Evolutionary conservation across 495 filamentous ascomycete species (phyloP).

Genomic region (Podospora comata): DNA sequence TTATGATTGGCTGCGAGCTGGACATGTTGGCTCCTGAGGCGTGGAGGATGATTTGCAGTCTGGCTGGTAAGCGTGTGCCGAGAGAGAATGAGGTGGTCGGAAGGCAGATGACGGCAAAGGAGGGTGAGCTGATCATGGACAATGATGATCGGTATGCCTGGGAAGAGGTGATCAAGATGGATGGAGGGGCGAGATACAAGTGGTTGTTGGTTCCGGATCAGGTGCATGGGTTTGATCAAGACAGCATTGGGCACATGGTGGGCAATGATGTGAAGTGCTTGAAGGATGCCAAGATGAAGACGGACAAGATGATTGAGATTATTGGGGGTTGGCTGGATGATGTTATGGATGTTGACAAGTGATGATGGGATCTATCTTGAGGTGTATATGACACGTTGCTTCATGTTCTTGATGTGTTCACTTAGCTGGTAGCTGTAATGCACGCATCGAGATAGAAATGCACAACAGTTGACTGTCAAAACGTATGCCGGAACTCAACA

Average conservation of each 20-base stretch:
- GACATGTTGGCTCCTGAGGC: constrained; percentile 39
- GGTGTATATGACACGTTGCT: neutral
- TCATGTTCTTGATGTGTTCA: neutral
- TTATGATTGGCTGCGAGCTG: constrained; percentile 55
- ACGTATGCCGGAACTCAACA: too few species aligned
- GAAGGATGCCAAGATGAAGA: constrained; percentile 35
- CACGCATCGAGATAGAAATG: too few species aligned
- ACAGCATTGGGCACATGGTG: constrained; percentile 11
- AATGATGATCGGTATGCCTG: constrained; percentile 39
- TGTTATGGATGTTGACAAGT: neutral
- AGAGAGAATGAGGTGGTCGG: constrained; percentile 18
- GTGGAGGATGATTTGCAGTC: constrained; percentile 36
- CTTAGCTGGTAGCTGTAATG: too few species aligned
- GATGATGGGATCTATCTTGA: neutral
- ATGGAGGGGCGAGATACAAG: constrained; percentile 26
- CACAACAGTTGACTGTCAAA: too few species aligned
- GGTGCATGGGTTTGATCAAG: constrained; percentile 41
- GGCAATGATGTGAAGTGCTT: constrained; percentile 18
- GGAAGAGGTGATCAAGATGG: constrained; percentile 25
- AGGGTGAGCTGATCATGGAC: constrained; percentile 28
- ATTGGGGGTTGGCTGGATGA: constrained; percentile 37
- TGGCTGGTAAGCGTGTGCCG: constrained; percentile 29
- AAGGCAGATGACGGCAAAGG: constrained; percentile 13
- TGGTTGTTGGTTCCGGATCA: constrained; percentile 44
- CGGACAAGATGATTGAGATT: constrained; percentile 30